These are phyloP conservation scores for Fraxinus angustifolia DNA, from an alignment of 305 asterid genomes.

Conservation along the genomic window DNA sequence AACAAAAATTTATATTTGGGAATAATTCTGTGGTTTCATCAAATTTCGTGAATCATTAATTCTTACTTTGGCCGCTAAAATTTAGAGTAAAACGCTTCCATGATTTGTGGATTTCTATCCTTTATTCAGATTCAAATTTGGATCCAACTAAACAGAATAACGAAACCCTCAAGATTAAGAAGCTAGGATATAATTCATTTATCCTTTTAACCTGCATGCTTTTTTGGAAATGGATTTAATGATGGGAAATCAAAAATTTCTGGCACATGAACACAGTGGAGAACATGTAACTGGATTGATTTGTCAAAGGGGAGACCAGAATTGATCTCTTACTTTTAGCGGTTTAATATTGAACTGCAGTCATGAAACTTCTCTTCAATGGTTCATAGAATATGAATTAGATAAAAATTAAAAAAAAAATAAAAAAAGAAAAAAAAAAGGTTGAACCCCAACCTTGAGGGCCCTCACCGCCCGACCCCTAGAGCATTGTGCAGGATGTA, in stretches of 20 bases:
- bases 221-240: not conserved
- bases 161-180: not conserved
- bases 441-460: no score
- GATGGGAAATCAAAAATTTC: not conserved
- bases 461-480: no score
- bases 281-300: no score
- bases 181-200: not conserved
- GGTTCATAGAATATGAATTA: no score
- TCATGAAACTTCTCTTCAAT: no score
- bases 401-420: no score
- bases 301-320: no score
- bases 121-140: not conserved
- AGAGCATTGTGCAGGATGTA: no score
- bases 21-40: not conserved
- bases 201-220: not conserved
- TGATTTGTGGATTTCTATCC: constrained; percentile 25
- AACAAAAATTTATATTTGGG: not conserved
- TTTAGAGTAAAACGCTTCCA: not conserved
- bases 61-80: not conserved
- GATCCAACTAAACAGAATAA: not conserved
- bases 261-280: no score
- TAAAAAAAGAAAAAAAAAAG: no score
- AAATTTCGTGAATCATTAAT: not conserved
- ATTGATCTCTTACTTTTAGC: no score
- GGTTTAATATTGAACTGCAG: no score